A percentile compares a stretch with the other conserved stretches of the same genome.
Evolutionary conservation across 2,329 filamentous ascomycete species (phyloP).

Genomic region (Monosporascus sp.): DNA sequence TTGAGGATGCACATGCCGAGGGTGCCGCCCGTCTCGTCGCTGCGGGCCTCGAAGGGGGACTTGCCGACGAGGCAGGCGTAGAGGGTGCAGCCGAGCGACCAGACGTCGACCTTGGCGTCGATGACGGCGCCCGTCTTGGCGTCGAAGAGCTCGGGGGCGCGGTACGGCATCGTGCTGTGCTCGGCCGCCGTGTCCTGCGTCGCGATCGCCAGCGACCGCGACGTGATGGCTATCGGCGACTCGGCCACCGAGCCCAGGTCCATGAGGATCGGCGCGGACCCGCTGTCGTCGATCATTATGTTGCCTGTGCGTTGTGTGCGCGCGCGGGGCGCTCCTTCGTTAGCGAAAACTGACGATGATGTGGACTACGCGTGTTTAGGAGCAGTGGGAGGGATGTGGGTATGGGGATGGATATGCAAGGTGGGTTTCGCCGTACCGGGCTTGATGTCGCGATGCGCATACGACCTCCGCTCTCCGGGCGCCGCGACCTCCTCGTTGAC

Average conservation of each 20-base stretch:
- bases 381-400: background rate
- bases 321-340: background rate
- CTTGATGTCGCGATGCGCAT: slow-evolving; percentile 95
- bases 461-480: slow-evolving; percentile 68
- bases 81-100: slow-evolving; percentile 95
- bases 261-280: slow-evolving; percentile 88
- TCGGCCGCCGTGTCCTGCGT: slow-evolving; percentile 94
- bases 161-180: slow-evolving; percentile 97
- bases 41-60: slow-evolving; percentile 91
- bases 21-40: slow-evolving; percentile 91
- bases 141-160: slow-evolving; percentile 95
- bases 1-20: slow-evolving; percentile 88
- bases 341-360: slow-evolving; percentile 1
- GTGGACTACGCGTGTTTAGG: background rate
- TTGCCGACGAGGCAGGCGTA: slow-evolving; percentile 97
- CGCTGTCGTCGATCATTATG: slow-evolving; percentile 96
- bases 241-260: slow-evolving; percentile 88
- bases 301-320: slow-evolving; percentile 51
- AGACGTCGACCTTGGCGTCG: slow-evolving; percentile 96
- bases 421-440: slow-evolving; percentile 56
- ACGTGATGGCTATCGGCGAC: slow-evolving; percentile 83
- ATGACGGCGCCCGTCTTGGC: slow-evolving; percentile 89
- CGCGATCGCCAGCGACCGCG: slow-evolving; percentile 81
- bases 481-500: slow-evolving; percentile 68
- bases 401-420: background rate